Percentiles rank a stretch among this genome's conserved stretches.
Conservation (phyloP, 169 alveolate species). For the Plasmodium billcollinsi region DNA sequence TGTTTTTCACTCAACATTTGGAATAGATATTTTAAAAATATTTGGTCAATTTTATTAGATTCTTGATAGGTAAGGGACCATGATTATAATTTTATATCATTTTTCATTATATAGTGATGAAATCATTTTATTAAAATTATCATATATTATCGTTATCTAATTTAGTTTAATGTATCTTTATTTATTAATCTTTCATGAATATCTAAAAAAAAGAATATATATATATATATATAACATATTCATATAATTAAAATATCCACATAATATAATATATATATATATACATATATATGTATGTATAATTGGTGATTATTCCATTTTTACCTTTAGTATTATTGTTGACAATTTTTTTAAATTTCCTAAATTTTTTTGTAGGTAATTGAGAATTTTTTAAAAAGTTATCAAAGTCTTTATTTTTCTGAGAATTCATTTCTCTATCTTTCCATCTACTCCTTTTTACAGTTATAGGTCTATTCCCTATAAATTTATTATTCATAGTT, state of each 20-base stretch:
- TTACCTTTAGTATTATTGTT: conserved; percentile 81
- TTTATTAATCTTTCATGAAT: conserved; percentile 65
- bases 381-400: conserved; percentile 76
- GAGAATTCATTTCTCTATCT: conserved; percentile 91
- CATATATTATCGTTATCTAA: too few species aligned
- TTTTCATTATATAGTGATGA: too few species aligned
- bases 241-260: background rate
- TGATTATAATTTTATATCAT: too few species aligned
- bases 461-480: conserved; percentile 96
- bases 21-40: too few species aligned
- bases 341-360: conserved; percentile 84
- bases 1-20: too few species aligned
- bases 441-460: conserved; percentile 95
- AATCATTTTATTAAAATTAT: too few species aligned
- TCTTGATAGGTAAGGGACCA: too few species aligned
- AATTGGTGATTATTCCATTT: conserved; percentile 2
- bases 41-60: too few species aligned
- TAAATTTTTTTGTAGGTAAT: conserved; percentile 80
- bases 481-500: conserved; percentile 96
- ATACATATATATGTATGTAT: too few species aligned
- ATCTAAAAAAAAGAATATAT: conserved; percentile 25
- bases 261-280: too few species aligned
- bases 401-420: conserved; percentile 83
- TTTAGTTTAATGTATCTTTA: conserved; percentile 20
- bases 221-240: background rate